Evolutionary conservation across 2,329 filamentous ascomycete species (phyloP).

Genomic region (Verticillium dahliae): DNA sequence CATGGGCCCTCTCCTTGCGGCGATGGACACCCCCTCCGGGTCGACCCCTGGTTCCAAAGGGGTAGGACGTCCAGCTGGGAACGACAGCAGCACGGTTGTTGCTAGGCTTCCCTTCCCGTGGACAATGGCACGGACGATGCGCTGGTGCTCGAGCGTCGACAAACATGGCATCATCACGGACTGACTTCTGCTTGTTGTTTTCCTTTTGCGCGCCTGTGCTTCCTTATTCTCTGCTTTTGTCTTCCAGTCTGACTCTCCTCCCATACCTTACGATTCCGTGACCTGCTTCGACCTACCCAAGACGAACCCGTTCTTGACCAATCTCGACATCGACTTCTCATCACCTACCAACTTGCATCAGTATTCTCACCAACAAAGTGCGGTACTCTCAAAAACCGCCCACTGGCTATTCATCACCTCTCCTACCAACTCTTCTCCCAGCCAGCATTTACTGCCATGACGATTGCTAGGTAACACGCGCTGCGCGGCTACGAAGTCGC

Average conservation of each 20-base stretch:
- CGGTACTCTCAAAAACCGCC: no score
- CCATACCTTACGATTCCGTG: background rate
- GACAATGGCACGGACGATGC: background rate
- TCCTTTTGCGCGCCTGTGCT: background rate
- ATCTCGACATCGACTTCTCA: slow-evolving; percentile 7
- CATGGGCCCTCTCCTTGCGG: background rate
- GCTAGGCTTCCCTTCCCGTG: background rate
- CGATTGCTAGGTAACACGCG: background rate
- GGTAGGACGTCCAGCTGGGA: background rate
- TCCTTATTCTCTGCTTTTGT: background rate
- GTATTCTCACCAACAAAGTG: slow-evolving; percentile 1
- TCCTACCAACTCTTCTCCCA: background rate
- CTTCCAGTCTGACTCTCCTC: background rate
- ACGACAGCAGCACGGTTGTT: background rate
- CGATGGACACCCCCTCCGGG: background rate
- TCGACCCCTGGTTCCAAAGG: background rate
- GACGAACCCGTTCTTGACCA: background rate
- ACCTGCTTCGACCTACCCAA: background rate
- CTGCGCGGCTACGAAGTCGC: slow-evolving; percentile 4
- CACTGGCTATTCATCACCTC: no score
- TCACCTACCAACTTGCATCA: background rate
- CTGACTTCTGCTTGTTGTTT: background rate
- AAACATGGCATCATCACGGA: background rate
- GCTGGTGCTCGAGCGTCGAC: background rate
- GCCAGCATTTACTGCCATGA: background rate